These are phyloP conservation scores for Euptelea pleiosperma DNA, from an alignment of 164 flowering plant genomes.

Conservation along the genomic window DNA sequence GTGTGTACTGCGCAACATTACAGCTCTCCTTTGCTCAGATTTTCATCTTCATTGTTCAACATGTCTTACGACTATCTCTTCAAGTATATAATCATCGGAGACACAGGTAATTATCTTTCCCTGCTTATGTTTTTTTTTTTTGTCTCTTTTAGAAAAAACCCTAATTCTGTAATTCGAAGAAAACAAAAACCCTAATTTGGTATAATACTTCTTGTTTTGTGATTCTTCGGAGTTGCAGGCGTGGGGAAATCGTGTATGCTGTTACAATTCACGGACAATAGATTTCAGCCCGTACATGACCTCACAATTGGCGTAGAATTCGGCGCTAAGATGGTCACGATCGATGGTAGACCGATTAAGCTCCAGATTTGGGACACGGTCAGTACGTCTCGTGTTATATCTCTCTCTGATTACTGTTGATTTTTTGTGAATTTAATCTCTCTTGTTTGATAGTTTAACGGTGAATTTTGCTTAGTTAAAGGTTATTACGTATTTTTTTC, in stretches of 20 bases:
- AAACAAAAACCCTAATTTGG: conserved; percentile 1
- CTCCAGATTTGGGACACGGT: conserved; percentile 54
- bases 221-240: conserved; percentile 21
- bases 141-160: neutral
- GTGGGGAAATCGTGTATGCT: conserved; percentile 50
- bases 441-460: too few species aligned
- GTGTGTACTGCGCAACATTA: too few species aligned
- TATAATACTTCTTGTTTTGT: neutral
- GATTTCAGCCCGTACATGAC: conserved; percentile 49
- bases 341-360: conserved; percentile 36
- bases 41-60: too few species aligned
- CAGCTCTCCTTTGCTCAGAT: neutral
- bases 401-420: too few species aligned
- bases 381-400: neutral
- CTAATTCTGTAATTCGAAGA: neutral
- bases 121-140: neutral
- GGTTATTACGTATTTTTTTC: too few species aligned
- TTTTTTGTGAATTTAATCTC: too few species aligned
- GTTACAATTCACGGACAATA: conserved; percentile 45
- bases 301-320: conserved; percentile 50
- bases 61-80: conserved; percentile 46
- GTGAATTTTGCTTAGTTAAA: too few species aligned
- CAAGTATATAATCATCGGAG: conserved; percentile 41
- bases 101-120: conserved; percentile 25
- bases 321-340: conserved; percentile 44